Evolutionary conservation across 768 basidiomycete genomes (phyloP), one percentile per base, ranked within the genome.

Genomic region (Mycena vulgaris): DNA sequence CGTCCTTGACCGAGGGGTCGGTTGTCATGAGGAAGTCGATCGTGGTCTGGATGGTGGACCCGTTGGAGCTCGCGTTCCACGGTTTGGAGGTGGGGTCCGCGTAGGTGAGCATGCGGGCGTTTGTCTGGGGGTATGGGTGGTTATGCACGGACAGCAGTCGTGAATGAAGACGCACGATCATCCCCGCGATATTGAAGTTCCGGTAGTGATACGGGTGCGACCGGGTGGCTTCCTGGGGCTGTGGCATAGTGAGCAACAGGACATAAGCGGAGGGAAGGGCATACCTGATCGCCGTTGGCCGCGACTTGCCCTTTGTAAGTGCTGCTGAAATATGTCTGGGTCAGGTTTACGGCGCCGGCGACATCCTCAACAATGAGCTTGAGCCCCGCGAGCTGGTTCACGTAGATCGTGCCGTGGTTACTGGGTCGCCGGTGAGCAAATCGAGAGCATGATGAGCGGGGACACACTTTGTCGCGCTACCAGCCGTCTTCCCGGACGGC

Each of bases 201-300:
- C 89, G 85, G 76, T 93, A 92, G 74, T 93, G 91, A 77, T 88
- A 92, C 17, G 91, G 90, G 16, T 88, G 82, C 1, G 90, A 90
- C 31, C 91, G 87, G 3, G 78, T 82, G 21, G 89, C 84, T 80
- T 92, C 91, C 17, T 89, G 77, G 14, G 91, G 90, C 88, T 90
- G 60, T 51, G 42, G 42, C 13, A 14, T 4, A 4, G 42, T 45
- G 21, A 45, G 6, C n/a, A 21, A 39, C 39, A 16, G 21, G 42
- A 45, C 7, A 45, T 6, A n/a, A n/a, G n/a, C n/a, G n/a, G n/a
- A 45, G 14, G 3, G 11, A 14, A n/a, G n/a, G n/a, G 14, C 21
- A 21, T 4, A 45, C 42, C 42, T 45, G 42, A 45, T 45, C 21
- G 2, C 42, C 42, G 21, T 45, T 45, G 21, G 86, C 83, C 3